A percentile compares a stretch with the other conserved stretches of the same genome.
These are phyloP conservation scores for Mucor indicus DNA, from an alignment of 371 early-diverging fungal species.

Conservation along the genomic window DNA sequence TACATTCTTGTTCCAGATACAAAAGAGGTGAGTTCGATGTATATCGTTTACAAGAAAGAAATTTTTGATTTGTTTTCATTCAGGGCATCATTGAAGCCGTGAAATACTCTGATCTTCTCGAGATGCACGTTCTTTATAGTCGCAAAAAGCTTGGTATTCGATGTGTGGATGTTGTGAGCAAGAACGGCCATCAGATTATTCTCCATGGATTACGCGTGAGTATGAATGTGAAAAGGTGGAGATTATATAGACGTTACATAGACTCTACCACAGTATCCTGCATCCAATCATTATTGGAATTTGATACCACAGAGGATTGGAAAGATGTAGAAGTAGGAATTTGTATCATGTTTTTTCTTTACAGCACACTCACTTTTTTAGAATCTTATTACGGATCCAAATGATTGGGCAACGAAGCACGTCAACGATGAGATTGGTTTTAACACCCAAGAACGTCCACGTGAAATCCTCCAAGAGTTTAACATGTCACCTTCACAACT, in stretches of 20 bases:
- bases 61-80: background rate
- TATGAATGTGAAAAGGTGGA: background rate
- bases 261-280: conserved; percentile 31
- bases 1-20: conserved; percentile 36
- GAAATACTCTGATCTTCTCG: conserved; percentile 28
- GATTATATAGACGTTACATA: conserved; percentile 29
- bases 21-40: conserved; percentile 9
- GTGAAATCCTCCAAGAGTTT: conserved; percentile 33
- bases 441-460: conserved; percentile 26
- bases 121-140: conserved; percentile 7
- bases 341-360: background rate
- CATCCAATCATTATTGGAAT: no score
- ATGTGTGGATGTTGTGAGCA: conserved; percentile 1
- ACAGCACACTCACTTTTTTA: background rate
- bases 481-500: conserved; percentile 57
- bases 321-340: background rate
- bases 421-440: background rate
- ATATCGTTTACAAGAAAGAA: background rate
- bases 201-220: background rate
- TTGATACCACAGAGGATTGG: no score
- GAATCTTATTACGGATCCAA: conserved; percentile 25
- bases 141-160: conserved; percentile 8
- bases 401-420: conserved; percentile 19
- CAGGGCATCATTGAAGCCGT: conserved; percentile 34
- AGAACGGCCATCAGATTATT: background rate